Conservation (phyloP, 768 basidiomycete species). For the Ramaria rubella region DNA sequence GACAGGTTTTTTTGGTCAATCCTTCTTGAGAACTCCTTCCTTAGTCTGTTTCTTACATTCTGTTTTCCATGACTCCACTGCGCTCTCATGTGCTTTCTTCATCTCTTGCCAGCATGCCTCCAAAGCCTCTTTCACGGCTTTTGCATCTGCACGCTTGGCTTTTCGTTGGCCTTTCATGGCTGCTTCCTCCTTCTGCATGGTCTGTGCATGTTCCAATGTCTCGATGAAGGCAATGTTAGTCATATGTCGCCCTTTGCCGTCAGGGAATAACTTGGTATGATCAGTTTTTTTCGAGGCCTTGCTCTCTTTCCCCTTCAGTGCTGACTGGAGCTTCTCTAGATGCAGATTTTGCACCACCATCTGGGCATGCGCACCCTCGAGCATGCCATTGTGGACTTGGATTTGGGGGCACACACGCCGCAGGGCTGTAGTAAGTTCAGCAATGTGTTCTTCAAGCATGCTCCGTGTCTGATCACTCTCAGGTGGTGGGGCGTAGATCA, state of each 20-base stretch:
- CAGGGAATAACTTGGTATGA: constrained; percentile 11
- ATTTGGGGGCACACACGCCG: constrained; percentile 10
- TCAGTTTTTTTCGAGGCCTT: constrained; percentile 15
- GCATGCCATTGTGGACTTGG: constrained; percentile 12
- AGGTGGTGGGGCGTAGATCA: neutral
- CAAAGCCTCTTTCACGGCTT: too few relatives aligned
- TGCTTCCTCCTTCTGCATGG: too few relatives aligned
- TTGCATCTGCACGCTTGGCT: neutral
- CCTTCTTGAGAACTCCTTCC: too few relatives aligned
- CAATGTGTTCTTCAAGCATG: neutral
- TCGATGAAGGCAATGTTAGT: constrained; percentile 11
- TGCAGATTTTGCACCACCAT: constrained; percentile 17
- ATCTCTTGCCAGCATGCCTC: too few relatives aligned
- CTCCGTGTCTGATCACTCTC: neutral
- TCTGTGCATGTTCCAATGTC: too few relatives aligned
- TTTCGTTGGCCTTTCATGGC: too few relatives aligned
- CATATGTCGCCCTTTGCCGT: constrained; percentile 14
- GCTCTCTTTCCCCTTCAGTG: constrained; percentile 17
- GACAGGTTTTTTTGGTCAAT: too few relatives aligned
- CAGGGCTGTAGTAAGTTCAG: constrained; percentile 11
- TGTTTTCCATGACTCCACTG: too few relatives aligned
- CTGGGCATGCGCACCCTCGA: constrained; percentile 15
- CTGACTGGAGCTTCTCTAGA: constrained; percentile 14
- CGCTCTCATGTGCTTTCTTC: too few relatives aligned
- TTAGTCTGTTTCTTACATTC: too few relatives aligned